phyloP scores from a whole-genome alignment of 805 yeast genomes.

The Candida golubevii region DNA sequence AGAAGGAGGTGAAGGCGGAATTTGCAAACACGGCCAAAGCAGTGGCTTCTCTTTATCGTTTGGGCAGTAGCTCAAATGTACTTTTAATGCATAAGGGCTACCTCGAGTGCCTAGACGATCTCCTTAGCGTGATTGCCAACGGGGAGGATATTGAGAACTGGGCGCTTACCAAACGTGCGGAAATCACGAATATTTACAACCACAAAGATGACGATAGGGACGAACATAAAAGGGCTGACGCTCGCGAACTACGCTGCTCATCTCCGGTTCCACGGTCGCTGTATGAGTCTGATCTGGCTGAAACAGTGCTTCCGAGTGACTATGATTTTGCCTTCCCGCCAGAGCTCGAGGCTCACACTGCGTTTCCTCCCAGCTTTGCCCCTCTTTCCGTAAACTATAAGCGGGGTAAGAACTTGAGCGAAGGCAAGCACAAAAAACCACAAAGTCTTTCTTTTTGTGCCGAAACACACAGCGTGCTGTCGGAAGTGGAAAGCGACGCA shows the following conservation, averaged over 20 bases:
- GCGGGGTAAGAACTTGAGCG: slow-evolving; percentile 7
- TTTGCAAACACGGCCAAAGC: slow-evolving; percentile 41
- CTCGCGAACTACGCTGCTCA: not conserved
- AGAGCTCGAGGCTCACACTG: slow-evolving; percentile 24
- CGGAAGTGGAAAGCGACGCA: slow-evolving; percentile 20
- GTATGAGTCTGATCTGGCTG: slow-evolving; percentile 1
- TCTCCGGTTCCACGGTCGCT: slow-evolving; percentile 1
- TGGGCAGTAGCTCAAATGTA: slow-evolving; percentile 50
- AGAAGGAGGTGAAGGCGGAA: slow-evolving; percentile 17
- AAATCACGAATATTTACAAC: slow-evolving; percentile 24
- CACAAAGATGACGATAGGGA: slow-evolving; percentile 11
- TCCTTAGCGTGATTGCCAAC: slow-evolving; percentile 37
- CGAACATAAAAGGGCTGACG: not conserved
- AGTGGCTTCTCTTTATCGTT: slow-evolving; percentile 51
- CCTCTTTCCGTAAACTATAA: slow-evolving; percentile 37
- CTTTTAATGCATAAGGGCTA: slow-evolving; percentile 54
- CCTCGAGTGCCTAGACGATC: slow-evolving; percentile 55
- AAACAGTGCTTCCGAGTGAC: slow-evolving; percentile 21
- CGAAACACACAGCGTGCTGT: slow-evolving; percentile 11
- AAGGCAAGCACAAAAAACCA: slow-evolving; percentile 4
- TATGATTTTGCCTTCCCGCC: slow-evolving; percentile 29
- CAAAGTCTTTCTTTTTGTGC: not conserved
- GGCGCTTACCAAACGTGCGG: slow-evolving; percentile 46
- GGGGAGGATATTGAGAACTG: slow-evolving; percentile 50
- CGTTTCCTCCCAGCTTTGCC: slow-evolving; percentile 33